A percentile compares a stretch with the other conserved stretches of the same genome.
These are phyloP conservation scores for Anacardium occidentale DNA, from an alignment of 345 rosid species.

Conservation along the genomic window DNA sequence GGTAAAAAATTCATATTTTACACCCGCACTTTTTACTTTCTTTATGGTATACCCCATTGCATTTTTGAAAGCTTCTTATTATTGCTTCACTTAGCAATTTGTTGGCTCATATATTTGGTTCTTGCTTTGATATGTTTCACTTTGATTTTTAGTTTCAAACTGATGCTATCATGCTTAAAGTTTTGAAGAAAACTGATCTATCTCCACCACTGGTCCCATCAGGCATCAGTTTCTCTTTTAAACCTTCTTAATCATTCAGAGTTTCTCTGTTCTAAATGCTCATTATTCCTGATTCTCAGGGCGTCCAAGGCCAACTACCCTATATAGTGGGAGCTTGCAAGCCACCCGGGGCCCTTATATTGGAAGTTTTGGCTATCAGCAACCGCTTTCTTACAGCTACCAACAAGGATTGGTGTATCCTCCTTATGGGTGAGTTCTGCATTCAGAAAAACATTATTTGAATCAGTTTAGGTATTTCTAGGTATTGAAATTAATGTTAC, in stretches of 20 bases:
- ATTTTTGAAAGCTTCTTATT: too few relatives aligned
- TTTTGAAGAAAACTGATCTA: too few relatives aligned
- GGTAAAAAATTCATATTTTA: too few relatives aligned
- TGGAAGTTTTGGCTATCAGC: slow-evolving; percentile 80
- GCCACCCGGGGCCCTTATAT: slow-evolving; percentile 53
- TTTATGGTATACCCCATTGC: too few relatives aligned
- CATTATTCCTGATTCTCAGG: slow-evolving; percentile 38
- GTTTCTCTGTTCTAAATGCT: background rate
- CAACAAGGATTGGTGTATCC: slow-evolving; percentile 76
- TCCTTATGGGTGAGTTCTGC: slow-evolving; percentile 74
- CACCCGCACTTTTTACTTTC: too few relatives aligned
- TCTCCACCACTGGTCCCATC: background rate
- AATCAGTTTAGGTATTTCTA: slow-evolving; percentile 8
- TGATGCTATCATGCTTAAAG: too few relatives aligned
- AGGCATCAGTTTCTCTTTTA: background rate
- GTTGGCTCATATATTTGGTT: too few relatives aligned
- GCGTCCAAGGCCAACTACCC: slow-evolving; percentile 59
- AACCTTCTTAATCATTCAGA: background rate
- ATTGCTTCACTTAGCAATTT: too few relatives aligned
- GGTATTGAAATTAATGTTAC: background rate
- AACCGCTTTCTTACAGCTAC: slow-evolving; percentile 61
- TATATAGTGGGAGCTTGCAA: slow-evolving; percentile 57
- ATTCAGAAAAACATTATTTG: slow-evolving; percentile 1
- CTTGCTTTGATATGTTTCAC: too few relatives aligned
- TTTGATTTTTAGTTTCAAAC: too few relatives aligned